Evolutionary conservation across 352 stramenopile genomes (phyloP).

Genomic region (Nothophytophthora sp.): DNA sequence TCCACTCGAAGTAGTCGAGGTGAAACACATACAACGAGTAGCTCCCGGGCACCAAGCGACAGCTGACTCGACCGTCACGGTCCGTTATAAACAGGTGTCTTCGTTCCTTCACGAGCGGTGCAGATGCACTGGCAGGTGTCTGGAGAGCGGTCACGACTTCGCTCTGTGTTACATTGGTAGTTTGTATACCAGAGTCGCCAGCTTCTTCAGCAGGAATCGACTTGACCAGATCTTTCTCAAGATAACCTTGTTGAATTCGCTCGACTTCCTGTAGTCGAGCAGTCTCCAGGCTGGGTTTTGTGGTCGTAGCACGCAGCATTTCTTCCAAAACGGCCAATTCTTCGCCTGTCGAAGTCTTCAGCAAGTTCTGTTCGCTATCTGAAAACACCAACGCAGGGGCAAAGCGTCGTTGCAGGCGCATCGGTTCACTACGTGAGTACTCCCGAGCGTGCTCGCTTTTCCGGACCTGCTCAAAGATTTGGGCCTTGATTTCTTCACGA

Average conservation of each 20-base stretch:
- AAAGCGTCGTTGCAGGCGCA: conserved; percentile 50
- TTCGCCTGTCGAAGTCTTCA: conserved; percentile 34
- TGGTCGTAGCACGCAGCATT: conserved; percentile 9
- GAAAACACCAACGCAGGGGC: conserved; percentile 35
- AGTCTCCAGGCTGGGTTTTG: no score
- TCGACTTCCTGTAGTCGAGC: no score
- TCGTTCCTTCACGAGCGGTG: conserved; percentile 23
- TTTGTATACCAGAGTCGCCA: no score
- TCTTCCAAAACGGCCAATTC: conserved; percentile 29
- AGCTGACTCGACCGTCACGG: conserved; percentile 31
- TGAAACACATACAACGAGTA: conserved; percentile 78
- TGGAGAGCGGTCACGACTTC: conserved; percentile 16
- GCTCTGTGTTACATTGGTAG: no score
- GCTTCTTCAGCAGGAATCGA: no score
- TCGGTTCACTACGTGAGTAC: conserved; percentile 48
- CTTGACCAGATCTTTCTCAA: no score
- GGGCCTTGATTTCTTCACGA: conserved; percentile 41
- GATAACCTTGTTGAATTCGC: no score
- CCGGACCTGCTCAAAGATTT: conserved; percentile 45
- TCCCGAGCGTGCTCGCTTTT: conserved; percentile 61
- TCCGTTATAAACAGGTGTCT: conserved; percentile 41
- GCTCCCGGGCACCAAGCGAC: conserved; percentile 47
- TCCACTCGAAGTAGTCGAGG: conserved; percentile 77
- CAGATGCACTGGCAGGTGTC: conserved; percentile 1
- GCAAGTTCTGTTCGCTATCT: conserved; percentile 50